These are phyloP conservation scores for Hortiboletus rubellus DNA, from an alignment of 1,284 basidiomycete genomes.

Conservation along the genomic window DNA sequence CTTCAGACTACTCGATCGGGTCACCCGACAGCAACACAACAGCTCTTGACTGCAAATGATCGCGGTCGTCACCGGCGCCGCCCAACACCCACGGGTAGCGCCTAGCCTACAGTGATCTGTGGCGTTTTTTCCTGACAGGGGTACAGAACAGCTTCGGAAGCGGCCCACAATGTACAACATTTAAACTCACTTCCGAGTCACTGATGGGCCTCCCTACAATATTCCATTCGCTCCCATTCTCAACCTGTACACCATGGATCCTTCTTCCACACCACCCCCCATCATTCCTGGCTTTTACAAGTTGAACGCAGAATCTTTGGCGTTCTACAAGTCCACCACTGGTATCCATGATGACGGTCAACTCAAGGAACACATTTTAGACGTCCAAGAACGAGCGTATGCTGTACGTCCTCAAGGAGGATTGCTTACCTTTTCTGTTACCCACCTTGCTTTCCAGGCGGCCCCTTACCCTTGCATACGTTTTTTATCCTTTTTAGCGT, in stretches of 20 bases:
- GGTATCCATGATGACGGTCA: constrained; percentile 32
- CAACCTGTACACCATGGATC: background rate
- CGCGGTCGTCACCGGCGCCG: no score
- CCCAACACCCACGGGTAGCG: no score
- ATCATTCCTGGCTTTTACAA: constrained; percentile 20
- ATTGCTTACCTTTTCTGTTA: background rate
- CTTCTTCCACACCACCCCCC: background rate
- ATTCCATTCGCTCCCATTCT: no score
- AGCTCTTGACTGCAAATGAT: no score
- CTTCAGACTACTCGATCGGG: no score
- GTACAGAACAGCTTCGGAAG: no score
- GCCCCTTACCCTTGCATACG: constrained; percentile 25
- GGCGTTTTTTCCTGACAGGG: no score
- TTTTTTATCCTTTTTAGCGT: constrained; percentile 19
- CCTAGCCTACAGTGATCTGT: no score
- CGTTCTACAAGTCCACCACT: constrained; percentile 29
- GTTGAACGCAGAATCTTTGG: constrained; percentile 12
- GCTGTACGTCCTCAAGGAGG: constrained; percentile 3
- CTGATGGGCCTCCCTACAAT: no score
- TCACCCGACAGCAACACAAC: no score
- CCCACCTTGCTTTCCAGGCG: constrained; percentile 10
- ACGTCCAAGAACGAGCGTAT: constrained; percentile 33
- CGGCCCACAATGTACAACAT: no score
- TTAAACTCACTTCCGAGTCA: no score
- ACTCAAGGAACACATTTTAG: constrained; percentile 39